Base-by-base conservation (phyloP, 2,329 filamentous ascomycete species). In the Fulvia fulva region DNA sequence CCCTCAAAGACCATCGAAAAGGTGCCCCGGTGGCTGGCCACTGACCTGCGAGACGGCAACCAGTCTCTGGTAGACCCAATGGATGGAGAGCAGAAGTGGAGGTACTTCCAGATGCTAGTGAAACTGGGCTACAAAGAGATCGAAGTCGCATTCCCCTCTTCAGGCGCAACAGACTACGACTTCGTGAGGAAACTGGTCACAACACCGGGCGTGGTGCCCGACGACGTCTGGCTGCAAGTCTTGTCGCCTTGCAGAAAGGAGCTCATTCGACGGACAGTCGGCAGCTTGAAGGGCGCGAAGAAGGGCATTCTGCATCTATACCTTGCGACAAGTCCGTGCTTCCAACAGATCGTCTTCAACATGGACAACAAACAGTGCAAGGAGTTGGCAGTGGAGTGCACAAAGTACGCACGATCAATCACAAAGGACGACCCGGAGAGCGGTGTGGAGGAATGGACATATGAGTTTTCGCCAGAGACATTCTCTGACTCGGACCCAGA, bases 71-170 rank as follows among this genome's bases (percentile, higher is more conserved):
- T 90, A 32, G 90, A 96, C 74, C 92, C 93, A 63, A 97, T 97
- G 92, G 94, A 91, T 71, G 91, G 91, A 66, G 90, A 96, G 51
- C 91, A 97, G 80, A 97, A 97, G 78, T 94, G 89, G 85, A 81
- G 82, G 61, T 97, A 92, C 81, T 97, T 97, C 81, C 87, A 92
- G 77, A 95, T 96, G 91, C 85, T 97, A 55, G 85, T 88, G 69
- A 86, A 93, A 61, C 82, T 97, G 51, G 93, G 94, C 67, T 97
- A 95, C 82, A 97, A 97, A 78, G 93, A 97, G 77, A 97, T 97
- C 65, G 93, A 97, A 74, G 88, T 97, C 21, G 94, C 92, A 4
- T 97, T 96, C 77, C 93, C 93, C 51, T 96, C 91, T 0, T 91
- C 93, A 14, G 96, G 91, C 41, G 88, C 96, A 73, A 96, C 89